phyloP scores from a whole-genome alignment of 208 protist species.

The Leishmania arabica region DNA sequence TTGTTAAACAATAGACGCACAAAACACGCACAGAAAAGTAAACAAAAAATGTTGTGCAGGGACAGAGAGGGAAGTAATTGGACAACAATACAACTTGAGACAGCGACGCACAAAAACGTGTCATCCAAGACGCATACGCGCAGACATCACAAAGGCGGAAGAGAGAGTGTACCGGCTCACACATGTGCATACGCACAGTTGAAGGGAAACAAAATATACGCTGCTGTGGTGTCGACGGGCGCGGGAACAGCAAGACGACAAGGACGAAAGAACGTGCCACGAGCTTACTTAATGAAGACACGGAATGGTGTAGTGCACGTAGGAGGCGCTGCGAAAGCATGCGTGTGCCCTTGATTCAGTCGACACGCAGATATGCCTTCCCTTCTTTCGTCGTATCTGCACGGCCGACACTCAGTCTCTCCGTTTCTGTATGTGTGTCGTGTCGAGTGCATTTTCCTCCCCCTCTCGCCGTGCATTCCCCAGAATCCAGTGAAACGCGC shows the following conservation, averaged over 20 bases:
- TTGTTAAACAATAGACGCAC: no score
- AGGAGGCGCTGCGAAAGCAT: not conserved
- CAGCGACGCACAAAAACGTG: not conserved
- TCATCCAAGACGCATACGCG: not conserved
- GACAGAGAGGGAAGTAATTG: not conserved
- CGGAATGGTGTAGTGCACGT: not conserved
- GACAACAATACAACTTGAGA: not conserved
- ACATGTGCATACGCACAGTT: not conserved
- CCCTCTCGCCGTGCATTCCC: not conserved
- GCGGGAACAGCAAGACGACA: not conserved
- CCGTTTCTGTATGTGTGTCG: not conserved
- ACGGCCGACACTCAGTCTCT: not conserved
- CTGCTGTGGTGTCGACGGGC: not conserved
- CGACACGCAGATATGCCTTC: not conserved
- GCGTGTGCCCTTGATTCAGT: not conserved
- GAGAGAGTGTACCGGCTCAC: not conserved
- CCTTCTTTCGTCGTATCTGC: not conserved
- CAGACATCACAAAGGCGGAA: not conserved
- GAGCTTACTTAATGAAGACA: not conserved
- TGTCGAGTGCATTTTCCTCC: not conserved
- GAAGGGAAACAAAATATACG: not conserved
- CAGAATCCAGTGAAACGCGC: not conserved
- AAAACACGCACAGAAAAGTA: no score
- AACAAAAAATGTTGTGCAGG: no score
- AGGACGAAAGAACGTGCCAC: not conserved